Conservation (phyloP, 164 flowering plant species). For the Macadamia integrifolia region DNA sequence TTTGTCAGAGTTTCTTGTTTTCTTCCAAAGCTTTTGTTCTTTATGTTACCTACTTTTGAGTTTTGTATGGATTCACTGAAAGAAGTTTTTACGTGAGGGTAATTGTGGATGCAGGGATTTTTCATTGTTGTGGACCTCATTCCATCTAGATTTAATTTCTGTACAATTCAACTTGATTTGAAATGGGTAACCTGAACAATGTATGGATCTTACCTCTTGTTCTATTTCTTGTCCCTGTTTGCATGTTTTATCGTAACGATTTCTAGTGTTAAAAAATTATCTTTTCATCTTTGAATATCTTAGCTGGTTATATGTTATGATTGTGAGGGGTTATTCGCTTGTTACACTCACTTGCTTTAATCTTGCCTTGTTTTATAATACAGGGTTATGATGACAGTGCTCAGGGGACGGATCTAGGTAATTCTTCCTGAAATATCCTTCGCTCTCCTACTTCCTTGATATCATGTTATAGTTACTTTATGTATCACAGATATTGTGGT, state of each 20-base stretch:
- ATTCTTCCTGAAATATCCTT: not conserved
- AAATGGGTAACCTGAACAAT: constrained; percentile 26
- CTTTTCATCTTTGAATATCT: no score
- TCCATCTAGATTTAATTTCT: constrained; percentile 12
- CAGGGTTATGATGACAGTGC: not conserved
- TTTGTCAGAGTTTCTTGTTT: not conserved
- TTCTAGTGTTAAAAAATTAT: no score
- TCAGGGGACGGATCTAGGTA: not conserved
- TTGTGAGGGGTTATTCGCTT: not conserved
- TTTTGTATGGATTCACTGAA: not conserved
- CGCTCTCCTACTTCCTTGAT: not conserved
- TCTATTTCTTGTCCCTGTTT: not conserved
- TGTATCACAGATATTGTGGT: not conserved
- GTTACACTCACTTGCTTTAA: not conserved
- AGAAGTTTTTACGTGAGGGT: constrained; percentile 4
- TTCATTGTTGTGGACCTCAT: constrained; percentile 6
- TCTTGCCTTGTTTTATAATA: not conserved
- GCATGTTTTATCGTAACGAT: no score
- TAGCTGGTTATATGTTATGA: no score
- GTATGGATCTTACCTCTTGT: constrained; percentile 18
- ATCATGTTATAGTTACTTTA: not conserved
- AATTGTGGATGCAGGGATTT: constrained; percentile 21
- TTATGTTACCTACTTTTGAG: not conserved
- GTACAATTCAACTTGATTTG: constrained; percentile 12
- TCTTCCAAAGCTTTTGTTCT: not conserved